Evolutionary conservation across 805 yeast species (phyloP).

Genomic region (Nakazawaea anatomiae): DNA sequence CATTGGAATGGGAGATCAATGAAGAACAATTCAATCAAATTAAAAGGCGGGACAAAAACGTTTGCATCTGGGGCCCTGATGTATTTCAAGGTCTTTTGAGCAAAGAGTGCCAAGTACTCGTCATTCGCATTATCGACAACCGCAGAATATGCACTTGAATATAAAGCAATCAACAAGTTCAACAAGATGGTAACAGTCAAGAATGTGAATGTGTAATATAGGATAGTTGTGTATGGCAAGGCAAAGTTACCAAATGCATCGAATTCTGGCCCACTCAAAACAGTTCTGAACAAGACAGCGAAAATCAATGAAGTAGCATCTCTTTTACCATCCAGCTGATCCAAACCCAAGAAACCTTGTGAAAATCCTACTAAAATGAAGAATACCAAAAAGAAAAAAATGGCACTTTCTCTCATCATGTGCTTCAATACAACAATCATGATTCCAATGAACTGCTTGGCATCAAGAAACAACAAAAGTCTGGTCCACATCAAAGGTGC

Average conservation of each 20-base stretch:
- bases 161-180: slow-evolving; percentile 80
- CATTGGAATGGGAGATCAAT: slow-evolving; percentile 38
- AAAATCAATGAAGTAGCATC: slow-evolving; percentile 67
- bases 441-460: slow-evolving; percentile 78
- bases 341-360: slow-evolving; percentile 84
- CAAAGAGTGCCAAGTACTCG: slow-evolving; percentile 79
- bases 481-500: slow-evolving; percentile 88
- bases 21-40: slow-evolving; percentile 58
- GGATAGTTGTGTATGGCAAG: slow-evolving; percentile 78
- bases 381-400: slow-evolving; percentile 68
- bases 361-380: slow-evolving; percentile 74
- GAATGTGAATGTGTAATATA: slow-evolving; percentile 75
- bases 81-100: slow-evolving; percentile 77
- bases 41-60: slow-evolving; percentile 81
- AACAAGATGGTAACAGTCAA: slow-evolving; percentile 68
- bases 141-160: slow-evolving; percentile 75
- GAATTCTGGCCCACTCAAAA: slow-evolving; percentile 72
- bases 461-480: slow-evolving; percentile 68
- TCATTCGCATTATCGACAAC: slow-evolving; percentile 80
- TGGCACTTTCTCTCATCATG: slow-evolving; percentile 82
- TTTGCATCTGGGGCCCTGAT: slow-evolving; percentile 85
- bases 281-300: slow-evolving; percentile 60
- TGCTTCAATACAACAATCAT: slow-evolving; percentile 81
- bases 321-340: slow-evolving; percentile 78
- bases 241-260: slow-evolving; percentile 65